Evolutionary conservation across 2,329 filamentous ascomycete genomes (phyloP).

Genomic region (Colletotrichum shisoi): DNA sequence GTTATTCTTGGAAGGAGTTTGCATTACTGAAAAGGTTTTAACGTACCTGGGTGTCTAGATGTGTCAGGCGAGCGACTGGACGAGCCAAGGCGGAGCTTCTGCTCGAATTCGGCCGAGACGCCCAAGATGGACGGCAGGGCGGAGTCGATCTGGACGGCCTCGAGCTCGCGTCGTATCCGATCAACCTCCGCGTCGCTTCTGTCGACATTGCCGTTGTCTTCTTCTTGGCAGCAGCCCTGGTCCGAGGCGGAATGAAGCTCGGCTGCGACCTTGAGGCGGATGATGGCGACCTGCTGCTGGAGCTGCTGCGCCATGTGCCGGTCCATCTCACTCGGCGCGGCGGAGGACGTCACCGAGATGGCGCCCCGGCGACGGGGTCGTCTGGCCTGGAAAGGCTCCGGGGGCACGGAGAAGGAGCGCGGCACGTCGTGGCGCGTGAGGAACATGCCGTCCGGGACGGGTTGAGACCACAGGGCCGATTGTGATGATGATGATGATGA

Average conservation of each 20-base stretch:
- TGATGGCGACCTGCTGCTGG: constrained; percentile 31
- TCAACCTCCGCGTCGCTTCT: constrained; percentile 20
- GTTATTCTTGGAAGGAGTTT: neutral
- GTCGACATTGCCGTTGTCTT: neutral
- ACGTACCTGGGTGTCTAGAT: constrained; percentile 25
- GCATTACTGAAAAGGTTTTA: neutral
- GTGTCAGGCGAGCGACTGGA: constrained; percentile 20
- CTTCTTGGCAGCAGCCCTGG: neutral
- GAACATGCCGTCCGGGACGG: constrained; percentile 20
- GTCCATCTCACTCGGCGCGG: constrained; percentile 23
- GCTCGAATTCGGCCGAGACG: constrained; percentile 31
- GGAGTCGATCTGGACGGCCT: constrained; percentile 34
- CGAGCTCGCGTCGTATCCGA: constrained; percentile 18
- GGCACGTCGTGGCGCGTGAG: constrained; percentile 16
- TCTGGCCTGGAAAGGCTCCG: constrained; percentile 6
- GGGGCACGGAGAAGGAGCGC: constrained; percentile 25
- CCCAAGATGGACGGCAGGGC: constrained; percentile 25
- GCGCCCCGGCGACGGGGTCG: constrained; percentile 30
- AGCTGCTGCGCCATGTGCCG: constrained; percentile 30
- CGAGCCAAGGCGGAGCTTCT: constrained; percentile 21
- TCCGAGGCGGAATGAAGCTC: neutral
- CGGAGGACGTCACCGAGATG: constrained; percentile 28
- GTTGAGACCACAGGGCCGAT: constrained; percentile 21
- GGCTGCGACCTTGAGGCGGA: constrained; percentile 14
- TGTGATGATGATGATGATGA: neutral